phyloP scores from a whole-genome alignment of 768 basidiomycete species.

The Podaxis carcinomalis region DNA sequence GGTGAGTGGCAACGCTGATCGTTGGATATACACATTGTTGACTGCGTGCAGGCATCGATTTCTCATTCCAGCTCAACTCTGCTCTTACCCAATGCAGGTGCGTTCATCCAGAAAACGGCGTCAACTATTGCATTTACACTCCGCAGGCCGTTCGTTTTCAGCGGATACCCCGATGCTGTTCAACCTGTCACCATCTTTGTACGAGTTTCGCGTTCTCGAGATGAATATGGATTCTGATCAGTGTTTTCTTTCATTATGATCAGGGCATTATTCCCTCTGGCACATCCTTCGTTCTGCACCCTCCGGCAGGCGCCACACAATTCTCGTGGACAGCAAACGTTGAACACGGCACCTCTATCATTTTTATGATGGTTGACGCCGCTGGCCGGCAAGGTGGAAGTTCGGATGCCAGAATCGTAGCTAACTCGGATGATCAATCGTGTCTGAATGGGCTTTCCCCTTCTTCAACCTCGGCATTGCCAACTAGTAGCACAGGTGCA shows the following conservation, averaged over 20 bases:
- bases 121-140: neutral
- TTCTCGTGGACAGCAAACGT: slow-evolving; percentile 58
- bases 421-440: slow-evolving; percentile 38
- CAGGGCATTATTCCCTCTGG: slow-evolving; percentile 68
- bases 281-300: slow-evolving; percentile 37
- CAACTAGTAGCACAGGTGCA: slow-evolving; percentile 18
- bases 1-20: slow-evolving; percentile 19
- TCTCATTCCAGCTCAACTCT: slow-evolving; percentile 44
- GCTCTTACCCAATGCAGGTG: slow-evolving; percentile 63
- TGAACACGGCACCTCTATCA: slow-evolving; percentile 49
- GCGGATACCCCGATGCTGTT: slow-evolving; percentile 36
- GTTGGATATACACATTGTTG: neutral
- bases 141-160: slow-evolving; percentile 43
- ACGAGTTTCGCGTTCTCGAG: slow-evolving; percentile 12
- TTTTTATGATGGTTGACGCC: slow-evolving; percentile 55
- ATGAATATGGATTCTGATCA: neutral
- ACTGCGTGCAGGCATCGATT: slow-evolving; percentile 29
- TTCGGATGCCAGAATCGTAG: slow-evolving; percentile 48
- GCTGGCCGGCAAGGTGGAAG: slow-evolving; percentile 51
- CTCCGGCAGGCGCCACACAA: slow-evolving; percentile 32
- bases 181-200: slow-evolving; percentile 56
- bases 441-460: slow-evolving; percentile 55
- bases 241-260: neutral
- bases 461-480: slow-evolving; percentile 38
- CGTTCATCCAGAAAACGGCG: slow-evolving; percentile 16